Evolutionary conservation across 306 rosid species (phyloP).

Genomic region (Cucurbita argyrosperma): DNA sequence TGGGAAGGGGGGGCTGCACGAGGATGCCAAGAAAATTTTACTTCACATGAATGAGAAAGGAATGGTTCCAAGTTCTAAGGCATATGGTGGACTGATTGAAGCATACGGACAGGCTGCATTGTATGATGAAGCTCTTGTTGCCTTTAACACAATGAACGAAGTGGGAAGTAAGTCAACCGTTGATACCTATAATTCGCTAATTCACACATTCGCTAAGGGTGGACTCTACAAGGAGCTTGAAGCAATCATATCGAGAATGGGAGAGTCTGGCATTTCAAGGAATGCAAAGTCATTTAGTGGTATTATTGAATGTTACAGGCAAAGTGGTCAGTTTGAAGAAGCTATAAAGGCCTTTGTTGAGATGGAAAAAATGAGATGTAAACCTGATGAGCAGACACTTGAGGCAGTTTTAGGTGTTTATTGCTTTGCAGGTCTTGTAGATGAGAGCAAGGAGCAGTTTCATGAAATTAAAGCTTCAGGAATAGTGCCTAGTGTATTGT

Average conservation of each 20-base stretch:
- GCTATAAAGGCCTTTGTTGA: conserved; percentile 63
- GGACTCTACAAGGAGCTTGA: conserved; percentile 74
- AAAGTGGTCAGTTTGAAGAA: conserved; percentile 79
- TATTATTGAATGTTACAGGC: conserved; percentile 66
- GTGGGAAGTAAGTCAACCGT: conserved; percentile 54
- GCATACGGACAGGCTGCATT: conserved; percentile 80
- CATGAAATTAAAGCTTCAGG: conserved; percentile 73
- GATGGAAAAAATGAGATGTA: conserved; percentile 68
- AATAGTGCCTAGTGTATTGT: conserved; percentile 63
- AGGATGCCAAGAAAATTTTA: conserved; percentile 72
- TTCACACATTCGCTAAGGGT: conserved; percentile 58
- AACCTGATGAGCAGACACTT: conserved; percentile 63
- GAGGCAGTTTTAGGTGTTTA: conserved; percentile 74
- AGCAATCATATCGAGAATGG: conserved; percentile 44
- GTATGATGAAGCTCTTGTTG: conserved; percentile 86
- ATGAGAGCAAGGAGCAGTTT: conserved; percentile 85
- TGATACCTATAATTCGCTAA: conserved; percentile 65
- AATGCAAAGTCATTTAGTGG: conserved; percentile 66
- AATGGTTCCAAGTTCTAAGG: conserved; percentile 67
- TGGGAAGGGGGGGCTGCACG: conserved; percentile 86
- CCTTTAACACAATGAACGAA: conserved; percentile 90
- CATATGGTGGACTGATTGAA: conserved; percentile 66
- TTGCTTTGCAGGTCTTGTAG: conserved; percentile 73
- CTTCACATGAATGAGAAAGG: conserved; percentile 57
- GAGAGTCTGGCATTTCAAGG: conserved; percentile 35